These are phyloP conservation scores for Cucurbita maxima DNA, from an alignment of 306 rosid genomes.

Conservation along the genomic window DNA sequence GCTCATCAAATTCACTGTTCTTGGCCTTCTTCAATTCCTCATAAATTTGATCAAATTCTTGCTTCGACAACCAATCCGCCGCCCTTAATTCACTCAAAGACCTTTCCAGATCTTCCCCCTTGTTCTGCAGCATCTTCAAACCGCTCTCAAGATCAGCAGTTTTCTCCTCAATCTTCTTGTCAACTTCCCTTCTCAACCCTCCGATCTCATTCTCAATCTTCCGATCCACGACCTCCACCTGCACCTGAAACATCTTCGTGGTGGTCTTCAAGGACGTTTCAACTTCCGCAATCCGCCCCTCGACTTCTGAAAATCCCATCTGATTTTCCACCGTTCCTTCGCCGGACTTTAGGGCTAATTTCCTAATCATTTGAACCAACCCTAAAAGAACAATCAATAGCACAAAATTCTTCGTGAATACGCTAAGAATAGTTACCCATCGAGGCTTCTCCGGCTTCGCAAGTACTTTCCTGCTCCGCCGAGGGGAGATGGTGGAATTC, in stretches of 20 bases:
- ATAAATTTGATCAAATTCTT: constrained; percentile 52
- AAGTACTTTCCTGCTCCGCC: constrained; percentile 25
- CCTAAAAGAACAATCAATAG: constrained; percentile 38
- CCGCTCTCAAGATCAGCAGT: constrained; percentile 25
- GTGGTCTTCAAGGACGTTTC: constrained; percentile 51
- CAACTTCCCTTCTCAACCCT: constrained; percentile 46
- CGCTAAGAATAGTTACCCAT: constrained; percentile 52
- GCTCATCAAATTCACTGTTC: constrained; percentile 16
- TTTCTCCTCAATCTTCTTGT: constrained; percentile 36
- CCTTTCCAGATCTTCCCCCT: constrained; percentile 40
- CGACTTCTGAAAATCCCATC: constrained; percentile 43
- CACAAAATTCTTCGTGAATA: constrained; percentile 39
- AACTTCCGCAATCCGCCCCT: constrained; percentile 60
- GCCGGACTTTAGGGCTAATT: constrained; percentile 25
- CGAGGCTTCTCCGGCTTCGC: constrained; percentile 33
- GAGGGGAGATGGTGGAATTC: constrained; percentile 20
- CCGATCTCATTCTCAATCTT: constrained; percentile 51
- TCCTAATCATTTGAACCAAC: constrained; percentile 40
- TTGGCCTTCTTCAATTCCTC: constrained; percentile 34
- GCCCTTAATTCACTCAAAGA: constrained; percentile 40
- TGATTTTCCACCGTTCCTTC: constrained; percentile 16
- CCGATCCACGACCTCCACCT: constrained; percentile 67
- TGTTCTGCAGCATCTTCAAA: constrained; percentile 42
- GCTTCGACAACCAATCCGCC: constrained; percentile 48
- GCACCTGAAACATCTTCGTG: constrained; percentile 57